Base-by-base conservation (phyloP, 2,329 filamentous ascomycete genomes). In the Salinomyces thailandicus region DNA sequence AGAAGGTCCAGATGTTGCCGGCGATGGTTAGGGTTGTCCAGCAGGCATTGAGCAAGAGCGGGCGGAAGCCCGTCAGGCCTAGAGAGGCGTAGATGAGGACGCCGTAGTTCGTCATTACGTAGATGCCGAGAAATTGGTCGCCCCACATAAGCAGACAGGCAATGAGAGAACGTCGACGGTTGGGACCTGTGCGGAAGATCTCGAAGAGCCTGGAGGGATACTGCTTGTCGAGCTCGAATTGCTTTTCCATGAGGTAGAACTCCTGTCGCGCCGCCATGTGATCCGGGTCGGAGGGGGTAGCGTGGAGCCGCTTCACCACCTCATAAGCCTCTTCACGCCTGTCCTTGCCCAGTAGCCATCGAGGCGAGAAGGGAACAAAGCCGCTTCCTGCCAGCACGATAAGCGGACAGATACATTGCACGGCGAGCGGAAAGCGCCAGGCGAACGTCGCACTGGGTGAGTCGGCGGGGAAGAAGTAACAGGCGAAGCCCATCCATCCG, bases 371-470 rank as follows among this genome's bases (percentile, higher is more conserved):
- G 1, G 60, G 62, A 7, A 69, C 53, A 46, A 54, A 60, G 5
- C 51, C 52, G 24, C 53, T 60, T 12, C 60, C 60, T 11, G 52
- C 47, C 0, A 67, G 53, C 3, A 68, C 54, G 8, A 64, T 48
- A 4, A 66, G 36, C 0, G 64, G 57, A 13, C 61, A 61, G 3
- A 59, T 48, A 19, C 52, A 57, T 43, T 68, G 64, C 32, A 68
- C 59, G 0, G 64, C 63, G 3, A 69, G 51, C 1, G 63, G 62
- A 36, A 66, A 64, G 9, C 63, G 53, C 68, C 69, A 72, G 5
- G 61, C 47, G 35, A 65, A 63, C 1, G 51, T 49, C 1, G 57
- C 54, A 7, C 50, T 42, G 0, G 54, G 48, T 3, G 53, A 54
- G 15, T 48, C 47, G 5, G 51, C 41, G 3, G 55, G 46, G 48